Conservation (phyloP, 2,329 filamentous ascomycete species). For the Aspergillus neoniger region DNA sequence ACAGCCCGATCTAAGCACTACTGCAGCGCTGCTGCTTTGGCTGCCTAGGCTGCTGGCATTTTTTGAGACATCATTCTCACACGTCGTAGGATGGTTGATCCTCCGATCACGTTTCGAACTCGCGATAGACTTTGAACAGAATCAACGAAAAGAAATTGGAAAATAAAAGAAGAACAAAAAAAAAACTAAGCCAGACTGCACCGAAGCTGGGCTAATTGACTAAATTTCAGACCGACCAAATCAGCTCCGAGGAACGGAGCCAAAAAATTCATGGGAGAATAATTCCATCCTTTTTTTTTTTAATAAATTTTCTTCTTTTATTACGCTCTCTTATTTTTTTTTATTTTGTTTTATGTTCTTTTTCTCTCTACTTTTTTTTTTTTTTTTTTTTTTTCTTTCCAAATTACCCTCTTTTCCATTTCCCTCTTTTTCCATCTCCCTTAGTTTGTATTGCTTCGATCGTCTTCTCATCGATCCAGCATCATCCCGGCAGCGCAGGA, state of each 20-base stretch:
- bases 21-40: not conserved
- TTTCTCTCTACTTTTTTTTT: too few relatives aligned
- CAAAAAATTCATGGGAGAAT: not conserved
- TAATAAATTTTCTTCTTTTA: too few relatives aligned
- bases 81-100: not conserved
- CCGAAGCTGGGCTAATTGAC: not conserved
- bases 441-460: conserved; percentile 10
- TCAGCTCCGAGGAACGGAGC: conserved; percentile 3
- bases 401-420: too few relatives aligned
- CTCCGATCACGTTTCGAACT: conserved; percentile 1
- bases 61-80: not conserved
- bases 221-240: conserved; percentile 1
- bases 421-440: not conserved
- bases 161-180: not conserved
- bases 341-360: too few relatives aligned
- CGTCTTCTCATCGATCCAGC: conserved; percentile 20
- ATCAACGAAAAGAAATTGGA: not conserved
- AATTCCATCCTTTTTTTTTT: not conserved
- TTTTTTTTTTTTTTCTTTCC: too few relatives aligned
- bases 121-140: not conserved
- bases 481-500: conserved; percentile 25
- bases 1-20: not conserved
- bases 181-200: not conserved
- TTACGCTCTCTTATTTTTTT: too few relatives aligned
- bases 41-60: not conserved